Evolutionary conservation across 148 eudicot genomes (phyloP), one percentile per base, ranked within the genome.

Genomic region (Dianthus caryophyllus): DNA sequence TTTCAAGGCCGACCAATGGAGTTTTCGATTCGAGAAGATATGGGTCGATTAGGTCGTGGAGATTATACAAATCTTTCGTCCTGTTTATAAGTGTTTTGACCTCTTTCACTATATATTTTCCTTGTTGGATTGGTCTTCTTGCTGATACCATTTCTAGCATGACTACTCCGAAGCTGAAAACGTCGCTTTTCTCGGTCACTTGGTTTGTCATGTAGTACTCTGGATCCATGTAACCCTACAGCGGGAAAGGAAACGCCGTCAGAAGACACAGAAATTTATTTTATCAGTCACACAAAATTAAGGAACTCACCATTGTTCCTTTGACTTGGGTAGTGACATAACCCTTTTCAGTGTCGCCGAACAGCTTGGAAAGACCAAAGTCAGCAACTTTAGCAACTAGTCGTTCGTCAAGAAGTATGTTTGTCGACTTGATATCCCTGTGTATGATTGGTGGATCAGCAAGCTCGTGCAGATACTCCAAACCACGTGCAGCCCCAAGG

Each of bases 181-280:
- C 88, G 9, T 90, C 96, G 33, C 94, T 90, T 80, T 90, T 90
- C 73, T 90, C 94, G 0, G 94, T 90, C 56, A 90, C 67, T 22
- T 87, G 85, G 38, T 82, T 83, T 14, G 94, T 85, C 94, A 87
- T 85, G 86, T 77, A 90, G 58, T 90, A 87, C 73, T 90, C 97
- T 0, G 97, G 97, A 66, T 90, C 97, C 82, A 90, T 54, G 69
- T 87, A 90, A 38, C 97, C 97, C 96, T 90, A 61, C 74, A 72
- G 4, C 22, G 57, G n/a, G n/a, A 67, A 13, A 8, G n/a, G 13
- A 57, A n/a, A n/a, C n/a, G n/a, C n/a, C 3, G 4, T 33, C 38
- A 7, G n/a, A n/a, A n/a, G n/a, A n/a, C n/a, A 33, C 38, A 2
- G 38, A 7, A 33, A 33, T 33, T 2, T n/a, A 46, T 25, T 5